Evolutionary conservation across 225 moss, liverwort and hornwort species (phyloP), one percentile per base, ranked within the genome.

Genomic region (Physcomitrium patens): DNA sequence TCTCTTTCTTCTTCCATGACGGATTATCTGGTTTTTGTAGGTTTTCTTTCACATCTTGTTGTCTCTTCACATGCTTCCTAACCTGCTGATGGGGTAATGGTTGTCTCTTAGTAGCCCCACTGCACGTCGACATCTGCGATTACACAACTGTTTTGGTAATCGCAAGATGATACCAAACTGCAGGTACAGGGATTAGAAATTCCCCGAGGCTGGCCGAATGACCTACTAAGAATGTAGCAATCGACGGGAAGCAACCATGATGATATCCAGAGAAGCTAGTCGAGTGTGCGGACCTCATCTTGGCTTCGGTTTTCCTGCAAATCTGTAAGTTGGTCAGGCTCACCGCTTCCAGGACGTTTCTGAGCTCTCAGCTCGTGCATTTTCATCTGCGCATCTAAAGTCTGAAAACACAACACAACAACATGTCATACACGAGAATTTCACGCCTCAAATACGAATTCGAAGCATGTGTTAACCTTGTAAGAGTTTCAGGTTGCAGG

Each of bases 361-460:
- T 68, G 71, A n/a, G 45, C 66, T 74, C 74, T 77, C 63, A 87
- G 42, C 18, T 80, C 70, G 1, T 77, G 80, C 82, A 87, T 74
- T 71, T 75, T 84, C 84, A 87, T 84, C 77, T 77, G 81, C 22
- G 87, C 81, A 63, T 87, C 84, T 60, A 82, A 63, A 26, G 84
- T 84, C 87, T 87, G 67, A 47, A 81, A 51, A 78, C 56, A 16
- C 24, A 72, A 59, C 49, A 68, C 12, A 55, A 2, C 53, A 54
- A 9, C 24, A 63, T 6, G 48, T 75, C 18, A 27, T 8, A 12
- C 23, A 24, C 14, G 64, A 72, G 41, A 3, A 19, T 19, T 49
- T 19, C 55, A 56, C 19, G 16, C 12, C 55, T n/a, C 17, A 56
- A 20, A 0, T 56, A 10, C 49, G 1, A 12, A 3, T 12, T 49